Conservation (phyloP, 2,329 filamentous ascomycete genomes). For the Chrysoporthe puriensis region DNA sequence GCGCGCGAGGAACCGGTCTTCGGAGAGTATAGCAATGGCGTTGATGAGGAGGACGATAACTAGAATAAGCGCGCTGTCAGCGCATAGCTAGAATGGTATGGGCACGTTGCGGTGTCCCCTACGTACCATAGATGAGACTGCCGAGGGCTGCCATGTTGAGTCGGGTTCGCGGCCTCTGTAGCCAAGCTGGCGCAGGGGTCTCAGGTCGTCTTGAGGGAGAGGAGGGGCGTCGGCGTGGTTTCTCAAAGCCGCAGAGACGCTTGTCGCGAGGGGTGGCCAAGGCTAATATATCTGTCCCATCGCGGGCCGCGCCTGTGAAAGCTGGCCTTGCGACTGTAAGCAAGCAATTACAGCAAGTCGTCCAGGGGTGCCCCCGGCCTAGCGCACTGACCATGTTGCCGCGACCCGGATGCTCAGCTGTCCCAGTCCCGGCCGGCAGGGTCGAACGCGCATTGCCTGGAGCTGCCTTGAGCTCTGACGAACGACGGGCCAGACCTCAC, state of each 20-base stretch:
- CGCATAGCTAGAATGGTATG: conserved; percentile 23
- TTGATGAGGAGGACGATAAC: conserved; percentile 89
- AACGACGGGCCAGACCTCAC: conserved; percentile 19
- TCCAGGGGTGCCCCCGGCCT: conserved; percentile 3
- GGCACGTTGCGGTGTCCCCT: conserved; percentile 17
- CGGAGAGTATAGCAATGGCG: conserved; percentile 88
- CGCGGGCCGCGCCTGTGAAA: conserved; percentile 6
- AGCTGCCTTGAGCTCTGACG: conserved; percentile 31
- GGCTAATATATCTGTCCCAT: background rate
- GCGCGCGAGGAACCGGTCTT: conserved; percentile 89
- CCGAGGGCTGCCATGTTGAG: conserved; percentile 69
- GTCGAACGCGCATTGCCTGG: conserved; percentile 27
- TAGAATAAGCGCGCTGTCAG: conserved; percentile 39
- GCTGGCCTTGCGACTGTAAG: background rate
- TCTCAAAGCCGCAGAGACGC: background rate
- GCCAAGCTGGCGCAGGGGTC: conserved; percentile 7
- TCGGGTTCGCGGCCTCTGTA: conserved; percentile 20
- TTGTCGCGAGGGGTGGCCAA: background rate
- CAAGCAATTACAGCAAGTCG: background rate
- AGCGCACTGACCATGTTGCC: conserved; percentile 8
- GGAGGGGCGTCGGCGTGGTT: background rate
- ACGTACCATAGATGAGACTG: conserved; percentile 73
- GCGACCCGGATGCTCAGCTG: conserved; percentile 6
- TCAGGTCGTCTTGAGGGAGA: background rate
- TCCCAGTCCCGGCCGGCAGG: conserved; percentile 24